Base-by-base conservation (phyloP, 2,329 filamentous ascomycete species). In the Aspergillus ibericus region DNA sequence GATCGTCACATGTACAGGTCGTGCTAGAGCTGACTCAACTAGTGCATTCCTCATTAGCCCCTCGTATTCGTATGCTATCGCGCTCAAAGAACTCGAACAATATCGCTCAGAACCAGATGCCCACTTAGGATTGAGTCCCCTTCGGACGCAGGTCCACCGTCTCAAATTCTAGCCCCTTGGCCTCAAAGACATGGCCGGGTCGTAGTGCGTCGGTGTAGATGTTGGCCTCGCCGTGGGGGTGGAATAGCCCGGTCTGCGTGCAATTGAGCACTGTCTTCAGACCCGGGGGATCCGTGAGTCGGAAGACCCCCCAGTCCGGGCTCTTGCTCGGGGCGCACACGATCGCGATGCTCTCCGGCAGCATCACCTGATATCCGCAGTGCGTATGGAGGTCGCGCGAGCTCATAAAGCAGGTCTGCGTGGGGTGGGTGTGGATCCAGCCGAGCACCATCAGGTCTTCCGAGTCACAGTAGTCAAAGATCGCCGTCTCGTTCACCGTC, bases 381-480 rank as follows among this genome's bases (percentile, higher is more conserved):
- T 96, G 93, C 0, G 96, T 99, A 72, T 99, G 95, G 65, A 98
- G 73, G 71, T 99, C 95, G 51, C 93, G 83, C 50, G 90, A 95
- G 72, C 92, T 96, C 91, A 99, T 96, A 74, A 99, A 99, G 75
- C 95, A 99, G 0, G 92, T 96, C 77, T 99, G 95, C 0, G 89
- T 92, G 0, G 95, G 95, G 73, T 99, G 95, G 0, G 95, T 99
- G 72, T 99, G 95, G 61, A 99, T 99, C 95, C 95, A 99, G 38
- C 93, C 93, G 5, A 96, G 83, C 54, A 96, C 87, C 74, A 96
- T 85, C 35, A 98, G 77, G 60, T 96, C 90, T 69, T 96, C 86
- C 5, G 82, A 83, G 67, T 95, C 90, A 70, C 93, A 96, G 73
- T 93, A 97, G 57, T 96, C 92, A 66, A 97, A 93, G 27, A 97